Evolutionary conservation across 129 eudicot species (phyloP), one percentile per base, ranked within the genome.

Genomic region (Sambucus nigra): DNA sequence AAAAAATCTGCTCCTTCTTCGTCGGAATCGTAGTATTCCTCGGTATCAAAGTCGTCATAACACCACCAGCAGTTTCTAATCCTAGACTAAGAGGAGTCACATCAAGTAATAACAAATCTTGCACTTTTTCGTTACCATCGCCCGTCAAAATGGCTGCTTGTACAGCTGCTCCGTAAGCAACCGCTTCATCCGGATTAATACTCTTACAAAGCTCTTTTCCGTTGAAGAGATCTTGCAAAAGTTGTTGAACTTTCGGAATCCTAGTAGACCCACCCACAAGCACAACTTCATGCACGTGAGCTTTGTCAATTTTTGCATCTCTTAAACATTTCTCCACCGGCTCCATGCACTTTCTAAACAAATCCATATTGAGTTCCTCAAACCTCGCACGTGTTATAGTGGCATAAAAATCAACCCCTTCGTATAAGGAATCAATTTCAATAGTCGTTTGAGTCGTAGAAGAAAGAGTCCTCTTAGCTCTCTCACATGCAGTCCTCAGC

Each of bases 161-260:
- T 8, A 84, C 94, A 0, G 94, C 88, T 0, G 94, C 94, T 0
- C 94, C 88, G 16, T 84, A 84, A 0, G 94, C 94, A 52, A 84
- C 94, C 5, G 94, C 94, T 59, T 84, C 94, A 8, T 84, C 94
- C 0, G 94, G 94, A 32, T 84, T 84, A 44, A 84, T 84, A 14
- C 87, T 83, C 69, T 76, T 83, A 25, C 91, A 82, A 13, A 82
- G 82, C 82, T 82, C 92, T 21, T 82, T 82, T 20, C 93, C 86
- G 47, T 84, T 84, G 59, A 84, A 84, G 46, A 73, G 77, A 20
- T 84, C 88, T 18, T 58, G 82, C 61, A 84, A 27, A 5, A 84
- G 61, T 3, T 76, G 88, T 31, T 80, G 94, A 2, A 84, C 80
- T 66, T 76, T 84, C 0, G 88, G 94, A 10, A 84, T 84, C 23